Evolutionary conservation across 2,329 filamentous ascomycete genomes (phyloP), one percentile per base, ranked within the genome.

Genomic region (Sporothrix brunneoviolacea): DNA sequence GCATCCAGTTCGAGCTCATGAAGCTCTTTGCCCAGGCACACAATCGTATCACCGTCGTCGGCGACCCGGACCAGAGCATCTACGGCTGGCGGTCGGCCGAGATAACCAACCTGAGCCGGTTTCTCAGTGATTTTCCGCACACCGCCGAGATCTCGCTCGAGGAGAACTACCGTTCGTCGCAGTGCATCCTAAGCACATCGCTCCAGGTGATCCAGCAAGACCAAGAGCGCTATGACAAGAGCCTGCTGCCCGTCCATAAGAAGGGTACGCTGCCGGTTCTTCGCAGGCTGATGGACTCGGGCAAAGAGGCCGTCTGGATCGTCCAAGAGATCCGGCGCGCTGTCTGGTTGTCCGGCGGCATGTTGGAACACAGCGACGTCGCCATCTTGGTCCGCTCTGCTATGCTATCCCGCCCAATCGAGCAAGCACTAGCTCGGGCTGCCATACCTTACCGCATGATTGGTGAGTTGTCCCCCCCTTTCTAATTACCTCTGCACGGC

Each of bases 21-120:
- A 84, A 80, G 55, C 75, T 95, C 1, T 84, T 98, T 60, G 88
- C 91, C 2, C 82, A 88, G 54, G 70, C 74, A 19, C 75, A 77
- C 38, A 78, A 80, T 50, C 78, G 82, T n/a, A 91, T 97, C 58
- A 97, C 91, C 1, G 88, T 96, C 53, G 93, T 98, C 4, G 93
- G 91, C 30, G 91, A 98, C 63, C 91, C 93, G 0, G 93, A 98
- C 64, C 91, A 98, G 67, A 96, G 91, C 64, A 98, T 98, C 51
- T 98, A 97, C 64, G 88, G 91, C 18, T 98, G 94, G 75, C 84
- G 91, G 18, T 91, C 89, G 8, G 91, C 93, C 9, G 91, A 98
- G 65, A 88, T 91, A 58, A 85, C 85, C 63, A 98, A 97, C 60
- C 74, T 97, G 42, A 79, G 80, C 57, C 82, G 86, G 3, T 83